phyloP scores from a whole-genome alignment of 2,329 filamentous ascomycete species.

The Onygenales sp. region DNA sequence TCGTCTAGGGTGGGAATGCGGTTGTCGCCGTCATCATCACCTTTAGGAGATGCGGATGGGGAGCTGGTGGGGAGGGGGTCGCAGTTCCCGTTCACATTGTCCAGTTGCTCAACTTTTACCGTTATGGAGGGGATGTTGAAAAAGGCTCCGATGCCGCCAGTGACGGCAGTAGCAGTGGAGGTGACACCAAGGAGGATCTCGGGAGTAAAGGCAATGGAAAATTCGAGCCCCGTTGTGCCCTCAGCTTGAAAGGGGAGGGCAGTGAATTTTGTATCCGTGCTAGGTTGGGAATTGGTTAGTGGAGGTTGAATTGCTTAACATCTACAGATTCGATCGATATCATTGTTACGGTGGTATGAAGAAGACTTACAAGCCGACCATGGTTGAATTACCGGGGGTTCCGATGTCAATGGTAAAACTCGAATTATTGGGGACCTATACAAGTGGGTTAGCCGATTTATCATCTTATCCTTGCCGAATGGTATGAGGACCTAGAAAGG shows the following conservation, averaged over 20 bases:
- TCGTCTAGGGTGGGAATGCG: constrained; percentile 1
- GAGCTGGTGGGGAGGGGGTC: constrained; percentile 4
- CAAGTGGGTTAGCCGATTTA: background rate
- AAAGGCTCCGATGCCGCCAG: constrained; percentile 15
- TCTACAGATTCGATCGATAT: background rate
- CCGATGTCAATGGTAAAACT: constrained; percentile 11
- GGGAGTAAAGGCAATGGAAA: constrained; percentile 11
- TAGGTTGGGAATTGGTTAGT: constrained; percentile 1
- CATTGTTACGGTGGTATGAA: background rate
- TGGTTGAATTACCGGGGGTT: constrained; percentile 10
- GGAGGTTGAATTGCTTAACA: background rate
- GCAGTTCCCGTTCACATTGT: constrained; percentile 14
- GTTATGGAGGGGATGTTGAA: constrained; percentile 15
- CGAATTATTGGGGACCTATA: constrained; percentile 12
- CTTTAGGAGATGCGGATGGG: background rate
- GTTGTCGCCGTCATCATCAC: background rate
- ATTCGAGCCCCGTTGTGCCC: constrained; percentile 5
- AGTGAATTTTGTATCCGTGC: constrained; percentile 11
- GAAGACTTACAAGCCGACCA: constrained; percentile 24
- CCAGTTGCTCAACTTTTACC: constrained; percentile 13
- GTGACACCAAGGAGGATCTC: constrained; percentile 14
- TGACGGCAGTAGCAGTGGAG: constrained; percentile 6
- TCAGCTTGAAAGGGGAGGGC: constrained; percentile 13
- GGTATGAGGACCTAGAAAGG: background rate
- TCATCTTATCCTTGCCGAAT: background rate